Conservation (phyloP, 2,329 filamentous ascomycete species). For the Trichoderma koningiopsis region DNA sequence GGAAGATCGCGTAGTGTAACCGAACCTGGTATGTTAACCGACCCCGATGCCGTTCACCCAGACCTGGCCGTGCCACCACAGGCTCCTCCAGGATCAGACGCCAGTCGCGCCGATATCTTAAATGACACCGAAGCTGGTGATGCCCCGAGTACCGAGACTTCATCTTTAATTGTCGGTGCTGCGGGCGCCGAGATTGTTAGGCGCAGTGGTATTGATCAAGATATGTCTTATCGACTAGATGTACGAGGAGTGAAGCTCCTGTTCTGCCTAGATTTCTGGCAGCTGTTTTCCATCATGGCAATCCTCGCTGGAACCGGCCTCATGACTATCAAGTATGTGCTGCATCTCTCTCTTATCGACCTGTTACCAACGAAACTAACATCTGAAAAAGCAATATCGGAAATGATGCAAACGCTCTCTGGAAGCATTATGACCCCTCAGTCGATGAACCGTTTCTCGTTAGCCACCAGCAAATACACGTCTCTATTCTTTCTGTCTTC, state of each 20-base stretch:
- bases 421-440: slow-evolving; percentile 79
- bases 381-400: slow-evolving; percentile 76
- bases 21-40: slow-evolving; percentile 26
- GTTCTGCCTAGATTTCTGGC: slow-evolving; percentile 79
- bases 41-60: neutral
- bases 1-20: slow-evolving; percentile 3
- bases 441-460: slow-evolving; percentile 75
- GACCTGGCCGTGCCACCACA: slow-evolving; percentile 1
- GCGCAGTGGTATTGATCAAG: slow-evolving; percentile 66
- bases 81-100: slow-evolving; percentile 1
- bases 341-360: neutral
- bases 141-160: slow-evolving; percentile 68
- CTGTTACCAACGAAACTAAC: slow-evolving; percentile 15
- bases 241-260: slow-evolving; percentile 81
- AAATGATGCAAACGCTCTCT: slow-evolving; percentile 83
- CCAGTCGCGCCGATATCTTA: slow-evolving; percentile 9
- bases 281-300: slow-evolving; percentile 83
- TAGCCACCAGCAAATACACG: slow-evolving; percentile 83
- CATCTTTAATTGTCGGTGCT: slow-evolving; percentile 73
- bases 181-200: slow-evolving; percentile 55
- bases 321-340: slow-evolving; percentile 95
- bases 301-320: slow-evolving; percentile 90
- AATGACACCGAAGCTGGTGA: slow-evolving; percentile 27
- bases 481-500: slow-evolving; percentile 87
- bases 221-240: slow-evolving; percentile 82